Evolutionary conservation across 2,329 filamentous ascomycete species (phyloP).

Genomic region (Cytospora mali): DNA sequence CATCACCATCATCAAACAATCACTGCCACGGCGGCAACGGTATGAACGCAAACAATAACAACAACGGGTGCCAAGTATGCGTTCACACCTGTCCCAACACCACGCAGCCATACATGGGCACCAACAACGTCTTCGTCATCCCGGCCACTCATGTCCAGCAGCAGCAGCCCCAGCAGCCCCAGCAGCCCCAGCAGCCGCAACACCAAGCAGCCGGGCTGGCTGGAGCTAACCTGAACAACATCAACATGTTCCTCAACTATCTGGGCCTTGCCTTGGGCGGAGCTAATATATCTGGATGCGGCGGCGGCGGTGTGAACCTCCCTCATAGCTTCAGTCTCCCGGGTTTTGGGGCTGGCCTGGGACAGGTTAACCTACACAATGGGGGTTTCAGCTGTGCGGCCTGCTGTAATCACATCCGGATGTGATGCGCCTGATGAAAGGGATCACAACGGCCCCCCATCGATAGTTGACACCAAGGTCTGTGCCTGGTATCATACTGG

Average conservation of each 20-base stretch:
- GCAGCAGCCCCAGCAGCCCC: neutral
- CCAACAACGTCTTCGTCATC: conserved; percentile 25
- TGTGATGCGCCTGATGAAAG: neutral
- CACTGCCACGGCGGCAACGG: neutral
- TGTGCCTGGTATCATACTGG: neutral
- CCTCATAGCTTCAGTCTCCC: neutral
- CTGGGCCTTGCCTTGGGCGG: conserved; percentile 7
- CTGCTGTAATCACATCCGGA: conserved; percentile 12
- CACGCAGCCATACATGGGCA: conserved; percentile 23
- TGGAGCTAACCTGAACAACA: neutral
- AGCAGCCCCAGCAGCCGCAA: conserved; percentile 17
- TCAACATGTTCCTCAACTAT: conserved; percentile 21
- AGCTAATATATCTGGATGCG: neutral
- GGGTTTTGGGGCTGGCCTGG: neutral
- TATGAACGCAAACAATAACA: neutral
- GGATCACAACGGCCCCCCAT: neutral
- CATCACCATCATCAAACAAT: neutral
- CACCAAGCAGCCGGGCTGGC: neutral
- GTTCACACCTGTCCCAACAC: conserved; percentile 25
- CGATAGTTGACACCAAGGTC: neutral
- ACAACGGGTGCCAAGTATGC: conserved; percentile 12
- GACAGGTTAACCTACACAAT: conserved; percentile 4
- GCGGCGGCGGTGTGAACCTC: conserved; percentile 9
- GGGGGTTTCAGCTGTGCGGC: conserved; percentile 15
- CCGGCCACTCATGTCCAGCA: conserved; percentile 17